These are phyloP conservation scores for Penicillium glabrum DNA, from an alignment of 2,329 filamentous ascomycete species.

Conservation along the genomic window DNA sequence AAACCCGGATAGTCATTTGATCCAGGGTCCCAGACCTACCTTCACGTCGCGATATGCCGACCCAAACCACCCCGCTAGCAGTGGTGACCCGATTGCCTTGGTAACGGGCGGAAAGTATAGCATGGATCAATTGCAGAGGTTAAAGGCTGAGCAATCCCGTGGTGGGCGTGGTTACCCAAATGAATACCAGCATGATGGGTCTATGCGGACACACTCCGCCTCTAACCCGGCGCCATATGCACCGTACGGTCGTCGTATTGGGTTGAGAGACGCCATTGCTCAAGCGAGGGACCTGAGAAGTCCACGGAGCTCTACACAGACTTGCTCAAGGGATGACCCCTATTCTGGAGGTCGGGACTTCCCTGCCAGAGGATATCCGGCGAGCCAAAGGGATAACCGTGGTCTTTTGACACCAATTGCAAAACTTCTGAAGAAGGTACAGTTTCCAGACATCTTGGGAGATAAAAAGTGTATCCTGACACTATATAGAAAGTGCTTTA, in stretches of 20 bases:
- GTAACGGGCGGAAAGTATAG: conserved; percentile 48
- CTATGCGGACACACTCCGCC: background rate
- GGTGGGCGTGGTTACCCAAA: background rate
- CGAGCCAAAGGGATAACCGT: background rate
- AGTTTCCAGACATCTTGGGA: background rate
- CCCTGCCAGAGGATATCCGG: background rate
- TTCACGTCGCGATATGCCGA: conserved; percentile 53
- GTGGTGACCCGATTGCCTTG: conserved; percentile 48
- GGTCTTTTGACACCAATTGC: conserved; percentile 15
- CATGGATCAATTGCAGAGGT: conserved; percentile 14
- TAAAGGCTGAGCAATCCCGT: conserved; percentile 5
- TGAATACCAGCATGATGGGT: background rate
- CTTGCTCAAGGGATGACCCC: background rate
- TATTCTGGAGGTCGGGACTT: background rate
- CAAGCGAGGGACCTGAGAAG: conserved; percentile 1
- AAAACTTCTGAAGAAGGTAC: conserved; percentile 32
- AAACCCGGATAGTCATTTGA: conserved; percentile 44
- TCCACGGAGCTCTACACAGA: background rate
- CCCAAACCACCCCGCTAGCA: conserved; percentile 53
- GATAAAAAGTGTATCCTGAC: background rate
- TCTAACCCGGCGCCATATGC: conserved; percentile 7
- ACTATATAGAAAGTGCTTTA: conserved; percentile 51
- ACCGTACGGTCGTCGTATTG: conserved; percentile 6
- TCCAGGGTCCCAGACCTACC: conserved; percentile 29
- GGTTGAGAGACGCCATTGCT: conserved; percentile 3